Evolutionary conservation across 2,329 filamentous ascomycete species (phyloP).

Genomic region (Xenoacremonium recifei): DNA sequence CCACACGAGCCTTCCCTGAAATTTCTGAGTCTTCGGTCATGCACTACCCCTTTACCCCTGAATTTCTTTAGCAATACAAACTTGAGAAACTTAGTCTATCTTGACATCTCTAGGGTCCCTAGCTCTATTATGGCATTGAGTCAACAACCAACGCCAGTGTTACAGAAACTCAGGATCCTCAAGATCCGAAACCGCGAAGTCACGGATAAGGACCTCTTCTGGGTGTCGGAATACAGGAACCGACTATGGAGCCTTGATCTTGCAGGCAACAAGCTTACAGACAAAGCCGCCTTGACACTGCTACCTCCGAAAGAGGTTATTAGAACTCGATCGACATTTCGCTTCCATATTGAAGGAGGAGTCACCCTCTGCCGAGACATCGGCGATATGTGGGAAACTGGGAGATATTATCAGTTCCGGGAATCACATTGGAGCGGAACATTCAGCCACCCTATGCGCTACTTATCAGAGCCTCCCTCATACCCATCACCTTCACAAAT

Average conservation of each 20-base stretch:
- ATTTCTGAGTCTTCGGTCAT: too few species aligned
- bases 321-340: too few species aligned
- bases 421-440: constrained; percentile 46
- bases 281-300: too few species aligned
- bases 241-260: constrained; percentile 60
- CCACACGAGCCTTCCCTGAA: too few species aligned
- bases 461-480: constrained; percentile 47
- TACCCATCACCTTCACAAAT: constrained; percentile 13
- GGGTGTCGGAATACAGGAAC: too few species aligned
- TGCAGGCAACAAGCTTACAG: constrained; percentile 50
- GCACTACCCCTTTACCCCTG: too few species aligned
- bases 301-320: too few species aligned
- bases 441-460: constrained; percentile 46
- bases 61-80: too few species aligned
- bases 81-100: constrained; percentile 48
- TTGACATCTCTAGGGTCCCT: constrained; percentile 51
- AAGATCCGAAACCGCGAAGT: constrained; percentile 49
- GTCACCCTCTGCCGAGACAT: too few species aligned
- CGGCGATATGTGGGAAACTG: too few species aligned
- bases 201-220: constrained; percentile 35
- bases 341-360: too few species aligned
- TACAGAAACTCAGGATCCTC: constrained; percentile 50
- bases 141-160: constrained; percentile 25
- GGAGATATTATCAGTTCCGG: constrained; percentile 42
- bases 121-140: constrained; percentile 41